Base-by-base conservation (phyloP, 768 basidiomycete genomes). In the Lactarius akahatsu region DNA sequence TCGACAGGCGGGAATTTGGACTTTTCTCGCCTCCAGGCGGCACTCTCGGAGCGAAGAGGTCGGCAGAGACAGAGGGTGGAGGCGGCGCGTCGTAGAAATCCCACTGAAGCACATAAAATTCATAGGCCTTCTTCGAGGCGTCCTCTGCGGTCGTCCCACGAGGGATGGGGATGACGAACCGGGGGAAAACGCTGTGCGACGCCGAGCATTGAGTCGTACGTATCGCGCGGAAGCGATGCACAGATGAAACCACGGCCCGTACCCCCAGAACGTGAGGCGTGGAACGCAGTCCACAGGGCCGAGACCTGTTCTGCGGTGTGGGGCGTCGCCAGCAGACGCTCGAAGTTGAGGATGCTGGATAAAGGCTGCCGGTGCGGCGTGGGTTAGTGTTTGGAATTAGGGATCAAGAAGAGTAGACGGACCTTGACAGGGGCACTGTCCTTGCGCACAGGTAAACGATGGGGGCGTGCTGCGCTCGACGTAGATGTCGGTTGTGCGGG, bases 31-130 rank as follows among this genome's bases (percentile, higher is more conserved):
- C 69, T 32, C 71, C 64, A 16, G 67, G 66, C 38, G 66, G 72
- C 23, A 71, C 63, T 7, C 20, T 26, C 74, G 86, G 85, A 5
- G 79, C 78, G 71, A 87, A 80, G 36, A 71, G 64, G 47, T 79
- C 79, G 20, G 72, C 57, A 18, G 71, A 73, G n/a, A 79, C 73
- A 1, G 80, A 77, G 6, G 91, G 89, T 5, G 80, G 76, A 1
- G 82, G 82, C 0, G 93, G 92, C 0, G 85, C 77, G 8, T 84
- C 85, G 73, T 96, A 88, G 75, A 96, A 90, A 45, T 83, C 82
- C 96, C 97, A 98, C 76, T 99, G 90, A 66, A 98, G 79, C 73
- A 87, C 88, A 76, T 88, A 94, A 73, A 93, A 91, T 73, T 93
- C 92, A 73, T 88, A 86, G 1, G 89, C 87, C 26, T 67, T 72